These are phyloP conservation scores for Candida glucosophila DNA, from an alignment of 1,139 yeast genomes.

Conservation along the genomic window DNA sequence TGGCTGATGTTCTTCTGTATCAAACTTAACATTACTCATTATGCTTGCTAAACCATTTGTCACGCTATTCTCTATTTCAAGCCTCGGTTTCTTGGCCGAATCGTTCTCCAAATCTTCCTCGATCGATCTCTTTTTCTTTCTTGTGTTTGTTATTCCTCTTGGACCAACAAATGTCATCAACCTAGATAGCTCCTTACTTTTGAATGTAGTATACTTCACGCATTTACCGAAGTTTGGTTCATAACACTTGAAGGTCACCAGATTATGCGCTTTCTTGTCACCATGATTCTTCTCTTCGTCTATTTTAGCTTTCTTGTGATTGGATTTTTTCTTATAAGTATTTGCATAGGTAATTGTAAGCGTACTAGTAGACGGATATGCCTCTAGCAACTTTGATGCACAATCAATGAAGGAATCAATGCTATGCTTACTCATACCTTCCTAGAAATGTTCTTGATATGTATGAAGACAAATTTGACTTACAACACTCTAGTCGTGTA, in stretches of 20 bases:
- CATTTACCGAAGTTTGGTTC: constrained; percentile 68
- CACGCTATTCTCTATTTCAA: constrained; percentile 9
- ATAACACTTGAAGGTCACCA: constrained; percentile 57
- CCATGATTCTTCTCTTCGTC: constrained; percentile 7
- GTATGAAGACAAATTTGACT: too few relatives aligned
- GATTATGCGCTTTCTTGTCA: constrained; percentile 18
- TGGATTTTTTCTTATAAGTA: constrained; percentile 16
- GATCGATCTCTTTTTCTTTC: constrained; percentile 7
- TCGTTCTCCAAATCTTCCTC: constrained; percentile 5
- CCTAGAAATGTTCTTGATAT: too few relatives aligned
- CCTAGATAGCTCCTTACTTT: constrained; percentile 71
- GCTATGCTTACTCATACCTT: constrained; percentile 3
- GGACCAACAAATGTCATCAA: constrained; percentile 83
- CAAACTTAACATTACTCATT: constrained; percentile 34
- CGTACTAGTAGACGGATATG: constrained; percentile 30
- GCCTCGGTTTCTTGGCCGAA: constrained; percentile 4
- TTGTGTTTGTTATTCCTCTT: constrained; percentile 46
- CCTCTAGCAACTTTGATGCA: constrained; percentile 24
- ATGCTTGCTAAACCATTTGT: constrained; percentile 31
- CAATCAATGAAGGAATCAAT: constrained; percentile 30
- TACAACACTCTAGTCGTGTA: too few relatives aligned
- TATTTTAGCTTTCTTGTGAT: constrained; percentile 14
- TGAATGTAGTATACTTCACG: constrained; percentile 52
- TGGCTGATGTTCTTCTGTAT: constrained; percentile 14
- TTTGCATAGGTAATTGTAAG: constrained; percentile 33